phyloP scores from a whole-genome alignment of 768 basidiomycete species.

The Tulasnella sp. region DNA sequence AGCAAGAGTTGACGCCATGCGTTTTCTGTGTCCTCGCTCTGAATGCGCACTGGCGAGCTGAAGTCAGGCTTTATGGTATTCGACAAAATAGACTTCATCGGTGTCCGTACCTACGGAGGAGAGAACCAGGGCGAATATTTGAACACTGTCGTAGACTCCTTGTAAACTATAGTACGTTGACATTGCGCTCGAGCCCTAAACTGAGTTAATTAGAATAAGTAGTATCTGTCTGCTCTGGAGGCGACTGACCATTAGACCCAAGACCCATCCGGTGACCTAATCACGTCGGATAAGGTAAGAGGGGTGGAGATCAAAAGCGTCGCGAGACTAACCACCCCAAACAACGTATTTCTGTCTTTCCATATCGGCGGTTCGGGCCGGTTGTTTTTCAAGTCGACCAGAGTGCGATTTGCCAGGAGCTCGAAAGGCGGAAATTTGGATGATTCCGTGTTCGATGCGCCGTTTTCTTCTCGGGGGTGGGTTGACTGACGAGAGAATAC shows the following conservation, averaged over 20 bases:
- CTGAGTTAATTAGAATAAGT: neutral
- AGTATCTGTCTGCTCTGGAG: neutral
- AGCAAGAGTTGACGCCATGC: slow-evolving; percentile 65
- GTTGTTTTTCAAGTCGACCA: slow-evolving; percentile 67
- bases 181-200: slow-evolving; percentile 68
- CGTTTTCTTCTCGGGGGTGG: neutral
- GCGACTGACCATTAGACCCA: slow-evolving; percentile 59
- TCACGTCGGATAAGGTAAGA: neutral
- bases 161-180: slow-evolving; percentile 71
- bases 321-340: slow-evolving; percentile 45
- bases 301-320: neutral
- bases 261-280: slow-evolving; percentile 50
- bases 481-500: slow-evolving; percentile 44
- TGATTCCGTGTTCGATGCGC: neutral
- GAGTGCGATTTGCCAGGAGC: slow-evolving; percentile 52
- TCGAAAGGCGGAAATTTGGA: slow-evolving; percentile 69
- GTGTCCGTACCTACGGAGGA: slow-evolving; percentile 60
- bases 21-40: slow-evolving; percentile 47
- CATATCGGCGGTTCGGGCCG: slow-evolving; percentile 53
- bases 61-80: neutral
- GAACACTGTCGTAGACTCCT: slow-evolving; percentile 67
- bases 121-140: slow-evolving; percentile 71
- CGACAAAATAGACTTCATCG: neutral
- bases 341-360: slow-evolving; percentile 58
- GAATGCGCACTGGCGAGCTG: slow-evolving; percentile 48